These are phyloP conservation scores for Nephelium lappaceum DNA, from an alignment of 345 rosid genomes.

Conservation along the genomic window DNA sequence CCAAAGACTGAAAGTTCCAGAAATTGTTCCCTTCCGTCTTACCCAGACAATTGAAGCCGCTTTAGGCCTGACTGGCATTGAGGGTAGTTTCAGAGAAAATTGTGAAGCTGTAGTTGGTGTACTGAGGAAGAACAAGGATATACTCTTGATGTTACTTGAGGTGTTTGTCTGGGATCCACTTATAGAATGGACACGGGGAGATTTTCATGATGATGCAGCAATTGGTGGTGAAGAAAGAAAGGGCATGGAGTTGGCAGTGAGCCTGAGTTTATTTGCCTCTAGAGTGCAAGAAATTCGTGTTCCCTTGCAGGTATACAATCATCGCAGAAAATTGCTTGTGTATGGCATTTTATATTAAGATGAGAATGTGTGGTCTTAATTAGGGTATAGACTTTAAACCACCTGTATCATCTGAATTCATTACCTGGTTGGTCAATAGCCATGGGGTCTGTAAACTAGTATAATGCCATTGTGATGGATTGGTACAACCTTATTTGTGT, in stretches of 20 bases:
- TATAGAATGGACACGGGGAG: slow-evolving; percentile 95
- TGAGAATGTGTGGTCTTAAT: background rate
- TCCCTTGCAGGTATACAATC: slow-evolving; percentile 76
- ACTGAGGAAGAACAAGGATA: slow-evolving; percentile 81
- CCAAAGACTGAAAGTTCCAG: slow-evolving; percentile 83
- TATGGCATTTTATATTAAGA: background rate
- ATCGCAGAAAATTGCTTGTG: slow-evolving; percentile 10
- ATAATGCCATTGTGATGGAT: background rate
- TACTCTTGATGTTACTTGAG: slow-evolving; percentile 80
- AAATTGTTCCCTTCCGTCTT: slow-evolving; percentile 92
- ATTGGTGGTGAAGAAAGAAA: slow-evolving; percentile 97
- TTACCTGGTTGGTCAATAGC: background rate
- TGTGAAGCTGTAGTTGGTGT: slow-evolving; percentile 84
- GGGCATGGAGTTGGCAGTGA: slow-evolving; percentile 96
- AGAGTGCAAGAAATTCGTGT: slow-evolving; percentile 95
- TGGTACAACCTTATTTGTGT: slow-evolving; percentile 1
- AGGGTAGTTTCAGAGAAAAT: slow-evolving; percentile 78
- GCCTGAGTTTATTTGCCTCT: slow-evolving; percentile 95
- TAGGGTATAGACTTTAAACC: slow-evolving; percentile 11
- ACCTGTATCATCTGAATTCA: slow-evolving; percentile 8
- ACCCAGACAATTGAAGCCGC: slow-evolving; percentile 88
- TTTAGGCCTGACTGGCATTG: slow-evolving; percentile 84
- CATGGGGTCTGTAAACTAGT: slow-evolving; percentile 9
- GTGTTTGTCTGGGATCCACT: slow-evolving; percentile 97
- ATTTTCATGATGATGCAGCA: slow-evolving; percentile 95